Conservation (phyloP, 768 basidiomycete genomes). For the Collybia mongolica region DNA sequence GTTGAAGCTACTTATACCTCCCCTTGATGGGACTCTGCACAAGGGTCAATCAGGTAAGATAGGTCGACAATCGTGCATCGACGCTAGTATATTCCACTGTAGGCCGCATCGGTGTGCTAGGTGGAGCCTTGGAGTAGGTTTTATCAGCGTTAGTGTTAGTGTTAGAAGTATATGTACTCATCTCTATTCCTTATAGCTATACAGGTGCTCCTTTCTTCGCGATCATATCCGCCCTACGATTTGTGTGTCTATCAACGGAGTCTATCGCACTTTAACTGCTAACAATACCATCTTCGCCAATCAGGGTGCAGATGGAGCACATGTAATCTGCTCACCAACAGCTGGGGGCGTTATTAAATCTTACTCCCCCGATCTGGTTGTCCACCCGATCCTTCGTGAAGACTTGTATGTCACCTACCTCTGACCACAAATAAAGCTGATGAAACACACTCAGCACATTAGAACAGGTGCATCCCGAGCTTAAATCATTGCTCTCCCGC, state of each 20-base stretch:
- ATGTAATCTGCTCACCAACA: constrained; percentile 93
- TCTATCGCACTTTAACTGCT: neutral
- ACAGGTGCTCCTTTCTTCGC: constrained; percentile 97
- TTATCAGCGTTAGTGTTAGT: neutral
- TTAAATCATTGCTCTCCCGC: constrained; percentile 73
- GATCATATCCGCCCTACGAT: constrained; percentile 82
- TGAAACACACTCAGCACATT: constrained; percentile 34
- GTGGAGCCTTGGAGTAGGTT: constrained; percentile 87
- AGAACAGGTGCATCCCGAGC: constrained; percentile 44
- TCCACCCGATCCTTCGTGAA: constrained; percentile 85
- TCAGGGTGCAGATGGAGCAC: constrained; percentile 90
- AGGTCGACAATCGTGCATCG: neutral
- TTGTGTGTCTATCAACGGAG: constrained; percentile 45
- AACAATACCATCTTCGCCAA: neutral
- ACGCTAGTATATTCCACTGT: neutral
- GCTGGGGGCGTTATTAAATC: constrained; percentile 94
- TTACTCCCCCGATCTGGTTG: constrained; percentile 95
- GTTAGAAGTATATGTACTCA: neutral
- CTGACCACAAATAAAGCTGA: neutral
- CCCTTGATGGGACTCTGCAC: constrained; percentile 82
- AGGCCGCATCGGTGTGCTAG: constrained; percentile 92
- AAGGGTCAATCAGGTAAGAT: constrained; percentile 88
- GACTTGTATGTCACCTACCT: constrained; percentile 44
- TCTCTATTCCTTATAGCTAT: constrained; percentile 54
- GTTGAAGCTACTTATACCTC: constrained; percentile 83